Percentiles rank a stretch among this genome's conserved stretches.
Evolutionary conservation across 1,139 yeast species (phyloP).

Genomic region (Suhomyces ambrosiae): DNA sequence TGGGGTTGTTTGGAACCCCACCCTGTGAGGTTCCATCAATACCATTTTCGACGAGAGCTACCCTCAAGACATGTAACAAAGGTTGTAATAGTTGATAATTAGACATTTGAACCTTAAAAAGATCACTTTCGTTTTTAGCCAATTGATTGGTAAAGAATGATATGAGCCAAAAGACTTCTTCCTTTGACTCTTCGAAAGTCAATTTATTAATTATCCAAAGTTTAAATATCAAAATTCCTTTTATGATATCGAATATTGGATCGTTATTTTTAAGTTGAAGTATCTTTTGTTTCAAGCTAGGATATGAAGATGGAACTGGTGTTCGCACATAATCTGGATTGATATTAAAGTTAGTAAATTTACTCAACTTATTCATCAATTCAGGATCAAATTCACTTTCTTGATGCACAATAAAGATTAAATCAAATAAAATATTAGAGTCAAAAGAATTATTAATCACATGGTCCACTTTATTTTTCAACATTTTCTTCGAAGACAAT

Average conservation of each 20-base stretch:
- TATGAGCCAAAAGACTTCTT: slow-evolving; percentile 28
- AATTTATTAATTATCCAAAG: slow-evolving; percentile 33
- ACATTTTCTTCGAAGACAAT: slow-evolving; percentile 14
- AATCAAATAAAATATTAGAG: slow-evolving; percentile 15
- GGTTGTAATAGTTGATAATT: slow-evolving; percentile 41
- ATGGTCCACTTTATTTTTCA: slow-evolving; percentile 11
- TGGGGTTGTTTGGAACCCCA: neutral
- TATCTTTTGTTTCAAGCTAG: slow-evolving; percentile 6
- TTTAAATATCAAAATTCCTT: slow-evolving; percentile 34
- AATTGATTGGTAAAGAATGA: slow-evolving; percentile 25
- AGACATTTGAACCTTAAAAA: slow-evolving; percentile 34
- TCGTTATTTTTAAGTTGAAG: slow-evolving; percentile 12
- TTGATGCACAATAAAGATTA: slow-evolving; percentile 20
- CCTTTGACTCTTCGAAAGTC: slow-evolving; percentile 20
- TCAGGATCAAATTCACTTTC: slow-evolving; percentile 17
- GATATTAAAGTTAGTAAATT: slow-evolving; percentile 19
- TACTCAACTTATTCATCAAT: slow-evolving; percentile 15
- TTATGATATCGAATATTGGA: slow-evolving; percentile 23
- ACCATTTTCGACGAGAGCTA: slow-evolving; percentile 22
- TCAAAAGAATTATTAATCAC: slow-evolving; percentile 14
- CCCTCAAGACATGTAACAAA: slow-evolving; percentile 35
- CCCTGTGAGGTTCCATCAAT: slow-evolving; percentile 1
- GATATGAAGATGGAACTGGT: slow-evolving; percentile 3
- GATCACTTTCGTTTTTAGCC: slow-evolving; percentile 25
- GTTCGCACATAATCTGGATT: slow-evolving; percentile 8